phyloP scores from a whole-genome alignment of 768 basidiomycete genomes.

The Pleurotus cornucopiae region DNA sequence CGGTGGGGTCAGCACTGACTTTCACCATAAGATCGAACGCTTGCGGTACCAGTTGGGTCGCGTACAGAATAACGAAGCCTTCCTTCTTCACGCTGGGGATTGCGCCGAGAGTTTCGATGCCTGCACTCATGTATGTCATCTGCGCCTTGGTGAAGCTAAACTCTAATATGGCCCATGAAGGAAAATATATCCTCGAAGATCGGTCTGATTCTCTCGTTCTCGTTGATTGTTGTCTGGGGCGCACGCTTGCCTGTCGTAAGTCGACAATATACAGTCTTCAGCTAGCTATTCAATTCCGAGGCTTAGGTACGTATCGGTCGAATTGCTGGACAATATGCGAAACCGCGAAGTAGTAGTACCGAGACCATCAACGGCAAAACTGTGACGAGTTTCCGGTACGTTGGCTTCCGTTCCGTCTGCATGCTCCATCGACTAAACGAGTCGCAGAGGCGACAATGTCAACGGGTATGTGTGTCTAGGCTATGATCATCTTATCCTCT shows the following conservation, averaged over 20 bases:
- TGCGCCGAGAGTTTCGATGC: slow-evolving; percentile 96
- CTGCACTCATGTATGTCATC: slow-evolving; percentile 67
- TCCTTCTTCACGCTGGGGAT: slow-evolving; percentile 95
- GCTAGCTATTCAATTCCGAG: background rate
- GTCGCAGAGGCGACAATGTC: slow-evolving; percentile 86
- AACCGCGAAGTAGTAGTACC: slow-evolving; percentile 81
- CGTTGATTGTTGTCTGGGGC: slow-evolving; percentile 92
- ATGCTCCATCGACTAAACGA: background rate
- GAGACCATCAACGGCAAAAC: slow-evolving; percentile 75
- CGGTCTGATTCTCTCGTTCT: slow-evolving; percentile 91
- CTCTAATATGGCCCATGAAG: slow-evolving; percentile 31
- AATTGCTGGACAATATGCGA: slow-evolving; percentile 96
- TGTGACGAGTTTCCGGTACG: slow-evolving; percentile 83
- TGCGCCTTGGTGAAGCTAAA: slow-evolving; percentile 12
- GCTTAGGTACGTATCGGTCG: slow-evolving; percentile 75
- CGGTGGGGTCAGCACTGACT: too few relatives aligned
- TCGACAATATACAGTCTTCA: slow-evolving; percentile 9
- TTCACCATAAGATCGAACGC: slow-evolving; percentile 61
- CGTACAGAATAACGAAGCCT: slow-evolving; percentile 85
- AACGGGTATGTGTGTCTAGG: slow-evolving; percentile 66
- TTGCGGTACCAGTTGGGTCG: slow-evolving; percentile 74
- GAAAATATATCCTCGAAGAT: slow-evolving; percentile 87
- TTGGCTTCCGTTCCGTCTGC: slow-evolving; percentile 6
- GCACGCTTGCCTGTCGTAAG: slow-evolving; percentile 87
- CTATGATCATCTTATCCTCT: slow-evolving; percentile 5